Conservation (phyloP, 805 yeast species). For the Teunomyces barrocoloradensis region DNA sequence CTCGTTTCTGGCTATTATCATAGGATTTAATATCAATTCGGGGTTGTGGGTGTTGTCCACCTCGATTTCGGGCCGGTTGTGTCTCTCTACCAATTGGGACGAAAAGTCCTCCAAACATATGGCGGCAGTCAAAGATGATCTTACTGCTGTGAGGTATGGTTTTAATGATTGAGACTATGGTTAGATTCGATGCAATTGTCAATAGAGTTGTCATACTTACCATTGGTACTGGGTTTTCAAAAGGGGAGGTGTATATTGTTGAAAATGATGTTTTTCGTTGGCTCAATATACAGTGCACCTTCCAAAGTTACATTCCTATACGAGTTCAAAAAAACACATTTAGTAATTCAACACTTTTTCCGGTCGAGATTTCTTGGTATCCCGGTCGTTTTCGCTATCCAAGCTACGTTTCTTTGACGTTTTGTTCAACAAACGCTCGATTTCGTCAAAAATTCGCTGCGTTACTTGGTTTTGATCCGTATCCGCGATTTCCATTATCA, state of each 20-base stretch:
- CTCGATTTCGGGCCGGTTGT: slow-evolving; percentile 95
- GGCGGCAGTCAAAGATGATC: slow-evolving; percentile 91
- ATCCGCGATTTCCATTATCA: neutral
- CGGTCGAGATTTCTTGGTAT: slow-evolving; percentile 5
- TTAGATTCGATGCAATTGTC: slow-evolving; percentile 10
- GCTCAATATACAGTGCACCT: slow-evolving; percentile 1
- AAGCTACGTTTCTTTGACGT: slow-evolving; percentile 6
- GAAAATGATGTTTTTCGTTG: neutral
- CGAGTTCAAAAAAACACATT: neutral
- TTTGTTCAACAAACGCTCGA: neutral
- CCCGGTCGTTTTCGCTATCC: slow-evolving; percentile 2
- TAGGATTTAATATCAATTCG: slow-evolving; percentile 83
- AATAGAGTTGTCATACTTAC: neutral
- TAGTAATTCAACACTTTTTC: slow-evolving; percentile 8
- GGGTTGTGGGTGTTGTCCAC: slow-evolving; percentile 67
- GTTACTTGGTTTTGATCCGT: neutral
- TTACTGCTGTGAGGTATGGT: slow-evolving; percentile 91
- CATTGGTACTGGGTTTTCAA: neutral
- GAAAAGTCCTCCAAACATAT: slow-evolving; percentile 90
- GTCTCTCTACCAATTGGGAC: slow-evolving; percentile 94
- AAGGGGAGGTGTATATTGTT: neutral
- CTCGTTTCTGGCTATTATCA: slow-evolving; percentile 89
- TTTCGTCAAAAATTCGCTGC: neutral
- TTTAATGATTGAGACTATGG: slow-evolving; percentile 90
- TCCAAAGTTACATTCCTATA: neutral